Conservation (phyloP, 2,329 filamentous ascomycete species). For the Elsinoe ampelina region DNA sequence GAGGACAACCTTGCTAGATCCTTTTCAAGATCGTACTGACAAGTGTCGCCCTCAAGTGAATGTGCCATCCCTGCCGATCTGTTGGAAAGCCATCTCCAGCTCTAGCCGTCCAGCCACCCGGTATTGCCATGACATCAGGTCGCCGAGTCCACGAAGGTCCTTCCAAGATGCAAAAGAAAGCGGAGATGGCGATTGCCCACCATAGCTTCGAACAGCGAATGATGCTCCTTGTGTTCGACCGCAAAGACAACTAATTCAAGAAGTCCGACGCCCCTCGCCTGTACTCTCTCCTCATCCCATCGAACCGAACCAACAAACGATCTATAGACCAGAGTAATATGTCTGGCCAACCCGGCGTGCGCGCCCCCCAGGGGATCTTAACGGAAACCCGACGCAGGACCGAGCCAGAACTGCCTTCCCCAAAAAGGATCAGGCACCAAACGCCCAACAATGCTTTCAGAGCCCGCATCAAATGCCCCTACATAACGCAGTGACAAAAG, state of each 20-base stretch:
- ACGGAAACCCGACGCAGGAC: constrained; percentile 61
- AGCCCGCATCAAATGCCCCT: constrained; percentile 14
- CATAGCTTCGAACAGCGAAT: background rate
- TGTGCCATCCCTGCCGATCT: constrained; percentile 28
- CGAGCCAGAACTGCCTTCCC: constrained; percentile 44
- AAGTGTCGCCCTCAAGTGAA: constrained; percentile 40
- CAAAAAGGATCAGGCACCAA: constrained; percentile 19
- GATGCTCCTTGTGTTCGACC: constrained; percentile 30
- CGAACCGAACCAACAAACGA: constrained; percentile 42
- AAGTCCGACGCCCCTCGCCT: constrained; percentile 43
- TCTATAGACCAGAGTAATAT: constrained; percentile 59
- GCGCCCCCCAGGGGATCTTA: constrained; percentile 69
- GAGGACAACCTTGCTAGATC: constrained; percentile 47
- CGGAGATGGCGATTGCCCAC: constrained; percentile 4
- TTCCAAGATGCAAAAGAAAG: background rate
- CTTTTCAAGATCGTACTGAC: constrained; percentile 44
- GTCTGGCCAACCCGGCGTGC: constrained; percentile 65
- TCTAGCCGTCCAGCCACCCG: constrained; percentile 23
- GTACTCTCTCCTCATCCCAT: constrained; percentile 36
- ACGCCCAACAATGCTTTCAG: constrained; percentile 27
- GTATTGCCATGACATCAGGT: constrained; percentile 7
- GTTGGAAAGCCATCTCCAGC: constrained; percentile 37
- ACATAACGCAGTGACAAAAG: background rate
- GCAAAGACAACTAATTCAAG: constrained; percentile 43
- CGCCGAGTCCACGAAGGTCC: background rate